These are phyloP conservation scores for Diaporthe caulivora DNA, from an alignment of 2,329 filamentous ascomycete species.

Conservation along the genomic window DNA sequence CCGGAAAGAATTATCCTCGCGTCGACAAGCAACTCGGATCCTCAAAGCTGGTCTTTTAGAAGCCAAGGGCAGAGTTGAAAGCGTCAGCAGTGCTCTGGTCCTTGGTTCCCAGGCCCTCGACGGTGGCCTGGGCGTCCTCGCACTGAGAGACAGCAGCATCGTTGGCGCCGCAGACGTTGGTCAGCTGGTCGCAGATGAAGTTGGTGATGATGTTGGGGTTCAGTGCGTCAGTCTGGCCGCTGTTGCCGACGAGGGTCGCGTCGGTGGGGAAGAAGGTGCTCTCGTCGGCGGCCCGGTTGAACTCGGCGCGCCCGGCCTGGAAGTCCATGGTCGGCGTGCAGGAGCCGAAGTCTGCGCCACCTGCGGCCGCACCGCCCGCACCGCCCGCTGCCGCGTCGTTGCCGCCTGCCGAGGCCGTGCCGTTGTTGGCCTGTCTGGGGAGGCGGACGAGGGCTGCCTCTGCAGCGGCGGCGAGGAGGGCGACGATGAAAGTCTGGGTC, in stretches of 20 bases:
- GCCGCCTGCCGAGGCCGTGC: neutral
- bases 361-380: neutral
- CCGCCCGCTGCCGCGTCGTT: constrained; percentile 10
- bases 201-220: constrained; percentile 76
- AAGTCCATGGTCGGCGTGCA: constrained; percentile 38
- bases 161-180: constrained; percentile 71
- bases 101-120: constrained; percentile 61
- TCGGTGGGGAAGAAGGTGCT: constrained; percentile 38
- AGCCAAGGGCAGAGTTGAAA: constrained; percentile 58
- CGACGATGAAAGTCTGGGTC: constrained; percentile 25
- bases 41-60: constrained; percentile 44
- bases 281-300: constrained; percentile 31
- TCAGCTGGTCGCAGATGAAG: constrained; percentile 71
- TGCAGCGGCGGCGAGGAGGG: constrained; percentile 31
- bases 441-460: constrained; percentile 30
- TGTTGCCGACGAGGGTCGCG: constrained; percentile 34
- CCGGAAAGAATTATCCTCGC: neutral
- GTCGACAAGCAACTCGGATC: neutral
- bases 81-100: constrained; percentile 62
- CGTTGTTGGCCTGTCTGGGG: constrained; percentile 26
- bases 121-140: constrained; percentile 60
- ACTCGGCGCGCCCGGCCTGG: constrained; percentile 31
- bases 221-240: constrained; percentile 62
- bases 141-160: constrained; percentile 64
- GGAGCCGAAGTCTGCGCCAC: constrained; percentile 32